Percentiles rank a stretch among this genome's conserved stretches.
These are phyloP conservation scores for Komagataea norvegica DNA, from an alignment of 1,139 yeast species.

Conservation along the genomic window DNA sequence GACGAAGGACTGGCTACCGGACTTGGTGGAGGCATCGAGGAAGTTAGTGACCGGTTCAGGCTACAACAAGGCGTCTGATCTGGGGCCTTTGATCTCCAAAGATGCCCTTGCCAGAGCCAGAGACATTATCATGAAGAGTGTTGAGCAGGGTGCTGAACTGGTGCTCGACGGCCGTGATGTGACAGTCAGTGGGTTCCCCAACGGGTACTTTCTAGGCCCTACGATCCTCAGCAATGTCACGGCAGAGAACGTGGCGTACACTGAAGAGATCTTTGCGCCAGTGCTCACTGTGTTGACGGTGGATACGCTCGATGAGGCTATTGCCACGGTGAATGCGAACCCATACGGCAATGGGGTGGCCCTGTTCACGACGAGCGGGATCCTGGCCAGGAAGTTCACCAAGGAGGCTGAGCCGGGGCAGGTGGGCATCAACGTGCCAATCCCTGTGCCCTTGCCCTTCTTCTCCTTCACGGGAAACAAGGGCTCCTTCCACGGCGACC, in stretches of 20 bases:
- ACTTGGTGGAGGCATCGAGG: slow-evolving; percentile 55
- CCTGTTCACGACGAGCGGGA: slow-evolving; percentile 65
- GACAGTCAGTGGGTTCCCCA: slow-evolving; percentile 46
- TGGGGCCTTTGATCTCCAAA: slow-evolving; percentile 71
- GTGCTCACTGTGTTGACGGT: slow-evolving; percentile 61
- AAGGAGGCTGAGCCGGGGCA: slow-evolving; percentile 72
- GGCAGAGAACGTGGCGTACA: slow-evolving; percentile 69
- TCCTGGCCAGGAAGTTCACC: slow-evolving; percentile 65
- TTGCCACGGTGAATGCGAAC: slow-evolving; percentile 58
- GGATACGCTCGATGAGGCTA: slow-evolving; percentile 70
- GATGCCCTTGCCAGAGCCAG: slow-evolving; percentile 50
- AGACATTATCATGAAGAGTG: slow-evolving; percentile 53
- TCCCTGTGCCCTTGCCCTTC: slow-evolving; percentile 84
- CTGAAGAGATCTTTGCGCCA: slow-evolving; percentile 75
- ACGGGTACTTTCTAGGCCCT: slow-evolving; percentile 75
- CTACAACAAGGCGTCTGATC: slow-evolving; percentile 53
- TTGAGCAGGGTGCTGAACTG: slow-evolving; percentile 50
- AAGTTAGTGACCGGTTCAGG: slow-evolving; percentile 63
- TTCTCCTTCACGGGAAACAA: slow-evolving; percentile 78
- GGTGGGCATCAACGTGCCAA: slow-evolving; percentile 77
- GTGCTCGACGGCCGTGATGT: slow-evolving; percentile 61
- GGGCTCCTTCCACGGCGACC: slow-evolving; percentile 72
- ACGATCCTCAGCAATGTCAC: slow-evolving; percentile 60
- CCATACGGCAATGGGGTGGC: slow-evolving; percentile 74
- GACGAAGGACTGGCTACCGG: slow-evolving; percentile 60